Conservation (phyloP, 2,329 filamentous ascomycete genomes). For the Fusarium newnesense region DNA sequence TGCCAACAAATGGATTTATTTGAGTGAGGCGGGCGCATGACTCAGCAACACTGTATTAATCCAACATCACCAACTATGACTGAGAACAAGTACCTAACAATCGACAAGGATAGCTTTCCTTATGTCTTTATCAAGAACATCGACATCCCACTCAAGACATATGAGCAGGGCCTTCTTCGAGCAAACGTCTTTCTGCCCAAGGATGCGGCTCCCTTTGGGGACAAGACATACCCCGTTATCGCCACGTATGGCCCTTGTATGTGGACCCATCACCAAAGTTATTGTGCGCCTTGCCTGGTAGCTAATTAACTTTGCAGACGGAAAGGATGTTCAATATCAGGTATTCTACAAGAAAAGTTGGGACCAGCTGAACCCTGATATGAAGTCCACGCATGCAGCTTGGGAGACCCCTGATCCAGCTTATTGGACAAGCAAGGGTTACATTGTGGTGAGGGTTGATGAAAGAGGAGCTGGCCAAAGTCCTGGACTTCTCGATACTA, state of each 20-base stretch:
- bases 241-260: conserved; percentile 79
- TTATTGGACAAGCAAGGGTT: conserved; percentile 65
- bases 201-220: background rate
- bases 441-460: conserved; percentile 64
- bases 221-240: conserved; percentile 61
- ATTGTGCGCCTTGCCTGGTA: conserved; percentile 49
- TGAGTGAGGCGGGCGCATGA: background rate
- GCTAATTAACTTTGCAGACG: accelerated
- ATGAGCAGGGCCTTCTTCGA: background rate
- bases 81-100: background rate
- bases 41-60: background rate
- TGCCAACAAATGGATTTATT: accelerated
- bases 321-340: background rate
- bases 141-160: background rate
- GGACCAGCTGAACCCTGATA: conserved; percentile 62
- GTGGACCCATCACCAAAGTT: accelerated
- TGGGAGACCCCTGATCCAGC: conserved; percentile 69
- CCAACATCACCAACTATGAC: background rate
- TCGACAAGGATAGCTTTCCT: conserved; percentile 4
- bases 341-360: conserved; percentile 54
- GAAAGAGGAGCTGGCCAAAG: conserved; percentile 60
- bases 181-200: conserved; percentile 9
- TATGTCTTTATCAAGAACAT: conserved; percentile 11
- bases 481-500: conserved; percentile 58
- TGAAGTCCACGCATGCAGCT: conserved; percentile 62